Base-by-base conservation (phyloP, 1,284 basidiomycete genomes). In the Malassezia psittaci region DNA sequence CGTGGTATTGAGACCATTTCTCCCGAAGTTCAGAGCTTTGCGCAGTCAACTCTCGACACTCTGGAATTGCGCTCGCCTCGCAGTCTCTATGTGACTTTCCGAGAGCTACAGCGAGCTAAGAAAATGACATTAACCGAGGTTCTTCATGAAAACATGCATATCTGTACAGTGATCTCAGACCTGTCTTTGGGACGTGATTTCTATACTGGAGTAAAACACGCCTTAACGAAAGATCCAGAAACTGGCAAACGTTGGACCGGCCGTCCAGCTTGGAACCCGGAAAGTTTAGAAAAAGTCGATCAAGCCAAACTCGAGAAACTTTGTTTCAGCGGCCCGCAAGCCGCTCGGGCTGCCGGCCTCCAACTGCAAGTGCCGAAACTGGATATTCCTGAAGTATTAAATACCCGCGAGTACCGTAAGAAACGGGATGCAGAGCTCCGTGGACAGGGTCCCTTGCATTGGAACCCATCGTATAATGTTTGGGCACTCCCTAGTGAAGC, bases 151-250 rank as follows among this genome's bases (percentile, higher is more conserved):
- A 68, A 73, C 57, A 73, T 74, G 65, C 65, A 67, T 21, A 56
- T 72, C 21, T 63, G 70, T 4, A 70, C 72, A 0, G 67, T 64
- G n/a, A 71, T 74, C 43, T 73, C 68, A 54, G 72, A 74, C 48
- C 52, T 74, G 18, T 52, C 59, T n/a, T 44, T 69, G 24, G 70
- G 70, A 10, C 54, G 69, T 11, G 57, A 80, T 79, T 74, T 74
- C 39, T 63, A 69, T 60, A 64, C 53, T 16, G 72, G 72, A 19
- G 72, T 74, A 0, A 63, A 60, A 9, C 65, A 67, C 53, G 63
- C 64, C 5, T 58, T 74, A 11, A 59, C 58, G 15, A 65, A 66
- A 38, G 70, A 74, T 39, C 72, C 72, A 0, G 48, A 40, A 7
- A 72, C 69, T 13, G 69, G 69, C 34, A 70, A 73, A 57, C 62